Conservation (phyloP, 139 green algal species). For the Nannochloris sp. region DNA sequence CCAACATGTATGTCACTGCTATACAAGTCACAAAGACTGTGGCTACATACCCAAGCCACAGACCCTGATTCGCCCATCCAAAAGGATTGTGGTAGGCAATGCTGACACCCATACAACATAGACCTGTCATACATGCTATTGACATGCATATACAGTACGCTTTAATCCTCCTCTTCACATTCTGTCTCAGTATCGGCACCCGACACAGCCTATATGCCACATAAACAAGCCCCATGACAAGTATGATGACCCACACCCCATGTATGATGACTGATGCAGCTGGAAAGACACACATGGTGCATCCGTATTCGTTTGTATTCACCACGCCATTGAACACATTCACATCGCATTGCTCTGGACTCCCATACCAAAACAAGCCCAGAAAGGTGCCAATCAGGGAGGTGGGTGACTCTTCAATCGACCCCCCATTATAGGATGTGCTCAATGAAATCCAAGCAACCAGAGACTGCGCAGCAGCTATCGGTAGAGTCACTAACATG, state of each 20-base stretch:
- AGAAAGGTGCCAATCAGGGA: constrained; percentile 26
- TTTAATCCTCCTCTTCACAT: constrained; percentile 15
- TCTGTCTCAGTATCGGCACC: neutral
- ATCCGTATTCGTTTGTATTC: constrained; percentile 1
- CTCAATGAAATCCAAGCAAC: constrained; percentile 19
- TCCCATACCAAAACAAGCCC: constrained; percentile 19
- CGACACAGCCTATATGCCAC: constrained; percentile 3
- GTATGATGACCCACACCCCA: neutral
- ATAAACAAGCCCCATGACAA: neutral
- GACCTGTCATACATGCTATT: neutral
- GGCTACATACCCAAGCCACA: constrained; percentile 22
- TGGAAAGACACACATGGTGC: constrained; percentile 23
- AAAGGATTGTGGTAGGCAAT: constrained; percentile 19
- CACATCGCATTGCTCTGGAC: constrained; percentile 9
- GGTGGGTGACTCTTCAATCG: constrained; percentile 9
- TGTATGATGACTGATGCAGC: constrained; percentile 24
- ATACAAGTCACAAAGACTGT: neutral
- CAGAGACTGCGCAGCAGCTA: constrained; percentile 11
- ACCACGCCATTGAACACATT: neutral
- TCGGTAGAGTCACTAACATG: constrained; percentile 4
- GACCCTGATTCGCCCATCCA: constrained; percentile 27
- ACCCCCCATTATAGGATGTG: neutral
- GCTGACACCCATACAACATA: constrained; percentile 5
- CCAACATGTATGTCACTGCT: no score
- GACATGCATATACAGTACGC: constrained; percentile 6